Evolutionary conservation across 805 yeast genomes (phyloP), one percentile per base, ranked within the genome.

Genomic region (Wickerhamomyces subpelliculosus): DNA sequence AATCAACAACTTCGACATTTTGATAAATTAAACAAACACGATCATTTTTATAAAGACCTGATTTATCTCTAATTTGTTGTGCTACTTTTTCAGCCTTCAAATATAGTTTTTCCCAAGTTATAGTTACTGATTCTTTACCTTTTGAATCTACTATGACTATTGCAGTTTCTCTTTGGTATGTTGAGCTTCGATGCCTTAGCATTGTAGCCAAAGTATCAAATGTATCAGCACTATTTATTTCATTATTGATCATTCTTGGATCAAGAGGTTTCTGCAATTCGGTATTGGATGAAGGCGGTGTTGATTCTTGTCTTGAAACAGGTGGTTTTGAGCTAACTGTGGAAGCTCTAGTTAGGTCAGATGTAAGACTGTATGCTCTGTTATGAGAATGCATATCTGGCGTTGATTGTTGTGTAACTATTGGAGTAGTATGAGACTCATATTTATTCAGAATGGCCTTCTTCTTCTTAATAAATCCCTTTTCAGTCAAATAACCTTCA

Each of bases 21-120:
- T 84, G 87, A 55, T 88, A 93, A 48, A 94, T 72, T 31, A 93
- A 65, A 24, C 86, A 76, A 0, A 90, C 95, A 26, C 95, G 72
- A 55, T 87, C 96, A 49, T 85, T 87, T 25, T 84, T 75, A 54
- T 80, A 83, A 23, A 87, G 61, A 1, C 85, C 78, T 11, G 83
- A 68, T 49, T 80, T 80, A 52, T 82, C 86, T 33, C 78, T 69
- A 43, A 87, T 80, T 55, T 81, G 84, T 56, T 81, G 86, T 0
- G 96, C 96, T 8, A 93, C 80, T 51, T 84, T 87, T 54, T 87
- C 95, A 0, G 97, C 83, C 49, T 81, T 75, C 29, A 80, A 58
- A 46, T 86, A 84, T 13, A 93, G 66, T 54, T 86, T 88, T 41
- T 86, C 96, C 98, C 98, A 93, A 1, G 90, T 69, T 12, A 90